Base-by-base conservation (phyloP, 768 basidiomycete genomes). In the Hericium coralloides region DNA sequence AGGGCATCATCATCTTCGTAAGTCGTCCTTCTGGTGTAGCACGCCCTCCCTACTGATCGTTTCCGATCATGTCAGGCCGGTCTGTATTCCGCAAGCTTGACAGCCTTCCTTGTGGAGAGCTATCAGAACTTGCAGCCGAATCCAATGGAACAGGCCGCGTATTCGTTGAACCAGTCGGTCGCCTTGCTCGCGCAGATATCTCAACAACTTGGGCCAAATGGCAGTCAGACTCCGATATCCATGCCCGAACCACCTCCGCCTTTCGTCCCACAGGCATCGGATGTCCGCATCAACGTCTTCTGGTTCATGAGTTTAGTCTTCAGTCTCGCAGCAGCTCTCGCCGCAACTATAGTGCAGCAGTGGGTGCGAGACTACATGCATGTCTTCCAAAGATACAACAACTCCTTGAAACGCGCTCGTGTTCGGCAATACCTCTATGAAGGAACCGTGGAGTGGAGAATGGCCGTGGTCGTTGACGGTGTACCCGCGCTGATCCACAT, bases 401-500 rank as follows among this genome's bases (percentile, higher is more conserved):
- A 23, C 23, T 59, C 49, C 12, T 38, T 48, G 18, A 74, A 58
- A 58, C 72, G 73, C 17, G 75, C 75, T 1, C 67, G 76, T 14
- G 69, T 77, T 3, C 70, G 73, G 22, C 71, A 75, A 9, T 79
- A 48, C 12, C 57, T 54, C n/a, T 41, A 72, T 57, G 68, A 72
- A 39, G 75, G 75, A n/a, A 59, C 78, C 37, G 67, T 70, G 17
- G 65, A 61, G 51, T 76, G 76, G 62, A 65, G 66, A 7, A 70
- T 80, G 67, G 64, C 70, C 12, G 63, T 68, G 1, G 62, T 80
- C 9, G 74, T 79, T 1, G 71, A 74, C 38, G 59, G 67, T 12
- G 73, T 80, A 36, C 79, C 78, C 1, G 66, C 73, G 18, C 70
- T 80, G 15, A 70, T 82, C 18, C 79, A 81, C 57, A 63, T 76